Base-by-base conservation (phyloP, 129 eudicot genomes). In the Smallanthus sonchifolius region DNA sequence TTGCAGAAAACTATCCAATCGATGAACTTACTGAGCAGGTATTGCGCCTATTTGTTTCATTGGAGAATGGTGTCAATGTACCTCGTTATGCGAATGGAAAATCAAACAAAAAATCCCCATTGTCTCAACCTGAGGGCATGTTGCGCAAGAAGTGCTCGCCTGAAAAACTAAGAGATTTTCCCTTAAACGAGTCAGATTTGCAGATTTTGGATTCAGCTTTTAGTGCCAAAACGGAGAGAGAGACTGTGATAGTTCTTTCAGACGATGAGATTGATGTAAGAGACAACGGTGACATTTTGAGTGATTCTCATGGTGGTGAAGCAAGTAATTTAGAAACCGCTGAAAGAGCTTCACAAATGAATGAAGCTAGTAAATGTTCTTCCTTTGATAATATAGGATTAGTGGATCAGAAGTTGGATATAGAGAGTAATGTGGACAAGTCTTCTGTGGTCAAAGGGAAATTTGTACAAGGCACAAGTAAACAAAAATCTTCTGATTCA, bases 211-310 rank as follows among this genome's bases (percentile, higher is more conserved):
- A 69, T 70, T 79, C 85, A 14, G 82, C 72, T 69, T 48, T 65
- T 75, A 52, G 74, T 43, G 64, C 65, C 34, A 77, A 69, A 43
- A 19, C 9, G 44, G 83, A 78, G 68, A 74, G 49, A 75, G 87
- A 77, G 40, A 65, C 57, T 42, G 72, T 84, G 67, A 75, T 91
- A 73, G 47, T 95, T 80, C 85, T 88, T 77, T 86, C 97, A 20
- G 98, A 90, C 68, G 99, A 91, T 73, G 97, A 94, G 86, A 70
- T 44, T n/a, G 96, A 86, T 56, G 38, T 45, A 59, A 80, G 70
- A 24, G 63, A 65, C 77, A 55, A 75, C 38, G 63, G 62, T 6
- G 5, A 35, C 73, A 69, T 70, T 72, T 38, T 60, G 8, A 44
- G 40, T 87, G 57, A 63, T 30, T 70, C 80, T 72, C 77, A 73